Base-by-base conservation (phyloP, 352 stramenopile species). In the Pythium aristosporum region DNA sequence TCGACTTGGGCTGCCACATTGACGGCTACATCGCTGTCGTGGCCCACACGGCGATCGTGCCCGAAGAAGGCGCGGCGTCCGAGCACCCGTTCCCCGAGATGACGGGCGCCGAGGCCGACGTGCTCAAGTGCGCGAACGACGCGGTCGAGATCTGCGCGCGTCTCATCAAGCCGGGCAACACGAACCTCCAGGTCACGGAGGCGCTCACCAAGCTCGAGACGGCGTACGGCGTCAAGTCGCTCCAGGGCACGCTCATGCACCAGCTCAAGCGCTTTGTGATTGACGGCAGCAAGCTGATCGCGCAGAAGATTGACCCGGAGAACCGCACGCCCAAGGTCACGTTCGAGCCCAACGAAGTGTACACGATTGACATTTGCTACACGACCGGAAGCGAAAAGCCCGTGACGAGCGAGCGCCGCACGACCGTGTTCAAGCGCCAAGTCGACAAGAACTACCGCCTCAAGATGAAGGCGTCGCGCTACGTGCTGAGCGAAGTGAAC, bases 241-340 rank as follows among this genome's bases (percentile, higher is more conserved):
- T 99, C 65, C 88, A 98, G 61, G 98, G 97, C 37, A 98, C 98
- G 61, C 81, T 99, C 60, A 99, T 99, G 97, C 97, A 99, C 79
- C 97, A 99, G 85, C 97, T 99, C 75, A 99, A 99, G 81, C 94
- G 96, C 65, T 97, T 95, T 65, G 96, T 99, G 15, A 98, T 99
- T 65, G 97, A 99, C 74, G 98, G 96, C 60, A 98, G 98, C 72
- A 99, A 99, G 79, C 73, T 97, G 34, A 96, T 98, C 57, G 79
- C 97, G 32, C 78, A 95, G 70, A 93, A 94, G 69, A 78, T 96
- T n/a, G 91, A 98, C 70, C 72, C 91, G 48, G 93, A 98, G 63
- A 88, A 91, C 69, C 83, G 85, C 57, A 89, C 80, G 49, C 80
- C 83, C 8, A 94, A 91, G 73, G 73, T 89, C 9, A 94, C 83